Base-by-base conservation (phyloP, 1,284 basidiomycete genomes). In the Porogramme epimiltina region DNA sequence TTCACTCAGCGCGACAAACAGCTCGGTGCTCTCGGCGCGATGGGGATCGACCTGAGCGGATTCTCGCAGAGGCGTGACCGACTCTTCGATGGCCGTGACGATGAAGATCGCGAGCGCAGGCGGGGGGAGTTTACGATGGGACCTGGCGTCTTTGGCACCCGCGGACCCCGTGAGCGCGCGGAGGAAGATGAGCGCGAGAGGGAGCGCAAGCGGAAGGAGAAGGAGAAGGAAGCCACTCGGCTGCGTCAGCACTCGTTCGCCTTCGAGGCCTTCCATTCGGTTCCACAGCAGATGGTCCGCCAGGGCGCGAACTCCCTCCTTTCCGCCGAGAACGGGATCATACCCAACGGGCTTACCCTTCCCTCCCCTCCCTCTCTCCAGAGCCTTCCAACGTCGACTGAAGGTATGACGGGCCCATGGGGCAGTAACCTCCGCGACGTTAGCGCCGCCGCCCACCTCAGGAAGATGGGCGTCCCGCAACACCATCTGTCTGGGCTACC, bases 251-350 rank as follows among this genome's bases (percentile, higher is more conserved):
- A 71, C 46, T 65, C 68, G 6, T 68, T 72, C 38, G 79, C 85
- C 3, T 91, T 82, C 64, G 89, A 91, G 61, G 85, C 87, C 3
- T 91, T 90, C 72, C 85, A 90, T 65, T 83, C 85, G 1, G 79
- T 87, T 1, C 75, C 77, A 3, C 65, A 81, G 23, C 70, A 72
- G 42, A 68, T 66, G 61, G 69, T 69, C 8, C 71, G 69, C 24
- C 66, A 71, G 39, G 67, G 67, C 13, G 62, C 66, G 10, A 71
- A 71, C 52, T 68, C 69, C 11, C 57, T 72, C 13, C 60, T 73
- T 9, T 65, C 67, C n/a, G 66, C 69, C 6, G 69, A 71, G 49
- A 66, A 55, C 45, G 65, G 67, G 19, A 45, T 54, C 34, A 34
- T 47, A 11, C 36, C 45, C 42, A 60, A 49, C 36, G 51, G 54